Evolutionary conservation across 2,329 filamentous ascomycete genomes (phyloP), one percentile per base, ranked within the genome.

Genomic region (Fusarium sp.): DNA sequence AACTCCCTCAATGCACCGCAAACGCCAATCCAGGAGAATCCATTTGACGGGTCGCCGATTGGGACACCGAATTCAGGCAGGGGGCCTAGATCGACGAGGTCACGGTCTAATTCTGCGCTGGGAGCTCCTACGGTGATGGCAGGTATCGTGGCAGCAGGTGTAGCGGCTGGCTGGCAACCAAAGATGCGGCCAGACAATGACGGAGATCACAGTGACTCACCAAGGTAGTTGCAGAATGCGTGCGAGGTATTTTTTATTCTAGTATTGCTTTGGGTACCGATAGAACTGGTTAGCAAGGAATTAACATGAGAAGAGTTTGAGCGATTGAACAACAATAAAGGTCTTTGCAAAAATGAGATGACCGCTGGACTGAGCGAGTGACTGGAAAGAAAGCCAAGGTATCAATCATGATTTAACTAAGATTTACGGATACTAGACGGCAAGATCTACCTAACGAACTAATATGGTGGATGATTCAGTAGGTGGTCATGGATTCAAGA

Each of bases 81-180:
- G 63, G 89, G 92, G 58, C 93, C 92, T 57, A 87, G 91, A 74
- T 93, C 91, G 48, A 92, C 86, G 76, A 86, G 91, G 69, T 91
- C 90, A 63, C 85, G 91, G 65, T 90, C 88, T 45, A 92, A 92
- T 81, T 94, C 92, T 35, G 92, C 92, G 4, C 86, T 95, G 17
- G 93, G 91, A 17, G 92, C 93, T 5, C 91, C 92, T 4, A 91
- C 91, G 13, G 93, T 94, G 69, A 95, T 95, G 93, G 92, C 93
- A n/a, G 93, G 93, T 69, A 92, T 95, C 66, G 90, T 95, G 56
- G 93, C 93, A 14, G 93, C 92, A 48, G 92, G 91, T 78, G 89
- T 95, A 39, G 93, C 90, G 39, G 92, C 91, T 20, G 92, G 91
- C 36, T 95, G 93, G 93, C 93, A 92, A 54, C 93, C 93, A 2